Base-by-base conservation (phyloP, 345 rosid species). In the Hibiscus trionum region DNA sequence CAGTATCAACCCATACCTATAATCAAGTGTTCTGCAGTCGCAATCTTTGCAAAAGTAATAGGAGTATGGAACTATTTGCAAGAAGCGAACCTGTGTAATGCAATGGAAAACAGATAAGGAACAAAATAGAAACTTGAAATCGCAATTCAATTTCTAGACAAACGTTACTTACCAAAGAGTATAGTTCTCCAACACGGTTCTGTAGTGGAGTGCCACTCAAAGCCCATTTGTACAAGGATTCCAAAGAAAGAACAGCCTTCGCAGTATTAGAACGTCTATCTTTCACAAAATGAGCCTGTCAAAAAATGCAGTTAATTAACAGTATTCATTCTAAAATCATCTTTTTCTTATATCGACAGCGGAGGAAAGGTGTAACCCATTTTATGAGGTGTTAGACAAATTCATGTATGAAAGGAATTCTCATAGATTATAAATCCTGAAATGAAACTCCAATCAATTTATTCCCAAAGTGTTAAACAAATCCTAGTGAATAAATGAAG, bases 121-220 rank as follows among this genome's bases (percentile, higher is more conserved):
- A 50, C 56, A 72, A 33, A 70, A 71, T 10, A 75, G 61, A 71
- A 80, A 61, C 69, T 64, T 66, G 10, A 49, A 66, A 44, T 35
- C 56, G 21, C 69, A 44, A 21, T 55, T 24, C 19, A 64, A 64
- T 24, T 37, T 71, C 17, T 27, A 77, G 42, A 62, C 15, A 71
- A 58, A 70, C 21, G 26, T 67, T 64, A 60, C 86, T 90, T 75
- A 95, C 97, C 80, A 95, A 78, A 70, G 99, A 95, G 85, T 95
- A 95, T 71, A 95, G 93, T 78, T 95, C 99, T 71, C 97, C 99
- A 66, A 95, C 97, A 60, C 97, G 99, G 70, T 95, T 95, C 80
- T 95, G 99, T 67, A 95, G 90, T 75, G 98, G 99, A 71, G 99
- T 95, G 70, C 99, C 99, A 69, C 99, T 95, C 76, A 95, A 64